Evolutionary conservation across 768 basidiomycete genomes (phyloP).

Genomic region (Pholiota microspora): DNA sequence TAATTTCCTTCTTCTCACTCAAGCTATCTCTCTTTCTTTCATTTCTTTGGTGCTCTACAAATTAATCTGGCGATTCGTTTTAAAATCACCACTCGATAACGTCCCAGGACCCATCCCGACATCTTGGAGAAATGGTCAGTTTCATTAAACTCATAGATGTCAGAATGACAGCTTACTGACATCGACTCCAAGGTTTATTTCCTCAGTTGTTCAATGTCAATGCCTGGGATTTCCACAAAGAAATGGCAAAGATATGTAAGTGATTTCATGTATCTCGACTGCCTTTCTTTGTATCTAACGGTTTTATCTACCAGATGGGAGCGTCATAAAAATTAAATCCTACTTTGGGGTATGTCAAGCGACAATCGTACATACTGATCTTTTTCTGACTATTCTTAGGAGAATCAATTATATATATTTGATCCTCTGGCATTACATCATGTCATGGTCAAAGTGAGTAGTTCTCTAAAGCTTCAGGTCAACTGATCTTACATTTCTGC

Average conservation of each 20-base stretch:
- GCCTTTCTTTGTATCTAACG: background rate
- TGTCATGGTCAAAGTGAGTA: constrained; percentile 39
- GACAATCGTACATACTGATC: background rate
- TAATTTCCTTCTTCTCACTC: background rate
- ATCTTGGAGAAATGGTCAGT: constrained; percentile 33
- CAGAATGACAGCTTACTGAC: background rate
- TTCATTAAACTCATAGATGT: background rate
- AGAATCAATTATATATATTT: constrained; percentile 34
- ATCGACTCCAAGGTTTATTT: constrained; percentile 30
- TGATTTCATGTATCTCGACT: background rate
- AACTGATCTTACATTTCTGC: background rate
- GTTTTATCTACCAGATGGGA: constrained; percentile 24
- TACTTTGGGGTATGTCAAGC: constrained; percentile 29
- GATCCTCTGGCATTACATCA: constrained; percentile 45
- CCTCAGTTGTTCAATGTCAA: constrained; percentile 27
- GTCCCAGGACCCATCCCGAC: constrained; percentile 34
- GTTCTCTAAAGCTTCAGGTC: background rate
- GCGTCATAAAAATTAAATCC: constrained; percentile 29
- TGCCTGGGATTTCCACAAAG: constrained; percentile 34
- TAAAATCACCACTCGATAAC: constrained; percentile 28
- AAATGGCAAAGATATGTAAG: constrained; percentile 31
- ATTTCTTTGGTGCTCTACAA: constrained; percentile 2
- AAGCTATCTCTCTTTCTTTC: background rate
- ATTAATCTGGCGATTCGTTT: background rate
- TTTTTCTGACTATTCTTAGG: constrained; percentile 13